Evolutionary conservation across 225 moss, liverwort and hornwort species (phyloP), one percentile per base, ranked within the genome.

Genomic region (Thuidium tamariscinum): DNA sequence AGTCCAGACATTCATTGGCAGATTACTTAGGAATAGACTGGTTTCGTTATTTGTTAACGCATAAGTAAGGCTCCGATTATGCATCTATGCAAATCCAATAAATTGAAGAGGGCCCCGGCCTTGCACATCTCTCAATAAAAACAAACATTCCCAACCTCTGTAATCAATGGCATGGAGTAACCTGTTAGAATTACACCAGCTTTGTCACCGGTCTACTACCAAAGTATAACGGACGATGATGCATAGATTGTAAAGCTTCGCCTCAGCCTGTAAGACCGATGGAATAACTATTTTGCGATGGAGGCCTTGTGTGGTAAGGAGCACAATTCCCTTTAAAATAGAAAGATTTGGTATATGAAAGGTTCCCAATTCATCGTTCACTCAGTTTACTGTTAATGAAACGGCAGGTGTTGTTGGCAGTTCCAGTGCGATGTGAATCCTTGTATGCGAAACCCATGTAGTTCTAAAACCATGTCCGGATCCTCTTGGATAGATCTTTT

Each of bases 401-500:
- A 79, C 79, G 34, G 10, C 60, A 61, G 42, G 68, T 57, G 61
- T 51, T 75, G 68, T 74, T 83, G 41, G 72, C 61, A 57, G 71
- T 39, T 84, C 59, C 79, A 29, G 57, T 51, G 64, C 34, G 25
- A 66, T 56, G 44, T 75, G 42, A n/a, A 69, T 66, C 80, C 60
- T 66, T 66, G 59, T 37, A 34, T 15, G 21, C 60, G 18, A 56
- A 48, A 74, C 18, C 75, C 80, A 44, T 46, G 67, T 55, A 68
- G 32, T 84, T 81, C 84, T 90, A 90, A 80, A 90, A 90, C 93
- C 97, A 97, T 79, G 94, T 94, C 79, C 91, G 93, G 46, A 91
- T 91, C 87, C 73, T 97, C 86, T 87, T 93, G 29, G 93, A 91
- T 66, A 97, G 81, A 64, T 97, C 96, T 80, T 93, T 93, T 7